Evolutionary conservation across 108 stramenopile species (phyloP).

Genomic region (Fragilaria radians): DNA sequence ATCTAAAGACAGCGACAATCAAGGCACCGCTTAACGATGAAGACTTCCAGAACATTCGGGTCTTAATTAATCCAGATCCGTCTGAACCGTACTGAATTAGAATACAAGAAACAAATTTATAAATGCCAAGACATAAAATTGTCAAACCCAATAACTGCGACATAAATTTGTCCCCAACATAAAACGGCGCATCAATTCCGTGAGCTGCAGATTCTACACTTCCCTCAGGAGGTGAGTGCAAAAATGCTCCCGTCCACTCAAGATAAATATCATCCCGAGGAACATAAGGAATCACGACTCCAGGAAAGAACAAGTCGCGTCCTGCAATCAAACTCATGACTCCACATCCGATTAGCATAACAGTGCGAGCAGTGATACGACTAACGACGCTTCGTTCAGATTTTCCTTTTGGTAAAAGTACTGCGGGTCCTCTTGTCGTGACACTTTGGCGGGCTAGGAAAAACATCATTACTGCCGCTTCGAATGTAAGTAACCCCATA

Average conservation of each 20-base stretch:
- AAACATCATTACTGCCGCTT: conserved; percentile 50
- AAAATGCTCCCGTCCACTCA: conserved; percentile 79
- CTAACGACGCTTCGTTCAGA: conserved; percentile 54
- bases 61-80: conserved; percentile 55
- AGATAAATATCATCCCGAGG: conserved; percentile 87
- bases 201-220: conserved; percentile 62
- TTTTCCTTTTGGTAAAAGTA: conserved; percentile 41
- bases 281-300: conserved; percentile 55
- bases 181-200: conserved; percentile 58
- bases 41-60: conserved; percentile 75
- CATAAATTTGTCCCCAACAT: conserved; percentile 72
- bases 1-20: conserved; percentile 55
- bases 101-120: conserved; percentile 57
- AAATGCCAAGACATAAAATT: conserved; percentile 48
- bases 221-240: conserved; percentile 82
- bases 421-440: conserved; percentile 24
- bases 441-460: conserved; percentile 17
- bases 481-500: conserved; percentile 43
- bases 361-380: conserved; percentile 66
- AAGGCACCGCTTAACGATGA: conserved; percentile 51
- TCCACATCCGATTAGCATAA: conserved; percentile 42
- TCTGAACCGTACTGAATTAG: conserved; percentile 50
- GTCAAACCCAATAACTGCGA: conserved; percentile 65
- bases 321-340: conserved; percentile 47
- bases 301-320: conserved; percentile 76